A percentile compares a stretch with the other conserved stretches of the same genome.
These are phyloP conservation scores for Penicillium occitanis DNA, from an alignment of 2,329 filamentous ascomycete species.

Conservation along the genomic window DNA sequence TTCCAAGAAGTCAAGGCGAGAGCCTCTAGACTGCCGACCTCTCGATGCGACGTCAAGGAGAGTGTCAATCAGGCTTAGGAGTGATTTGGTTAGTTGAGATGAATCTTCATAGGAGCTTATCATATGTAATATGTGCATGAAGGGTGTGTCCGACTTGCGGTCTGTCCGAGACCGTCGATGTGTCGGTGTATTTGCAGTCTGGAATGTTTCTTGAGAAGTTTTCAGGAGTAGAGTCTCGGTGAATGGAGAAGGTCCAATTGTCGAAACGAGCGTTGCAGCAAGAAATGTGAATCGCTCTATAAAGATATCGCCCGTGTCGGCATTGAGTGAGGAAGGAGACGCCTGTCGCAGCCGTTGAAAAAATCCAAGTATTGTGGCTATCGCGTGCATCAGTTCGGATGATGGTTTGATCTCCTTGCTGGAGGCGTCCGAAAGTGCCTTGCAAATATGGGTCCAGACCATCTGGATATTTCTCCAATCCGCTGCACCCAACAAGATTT, in stretches of 20 bases:
- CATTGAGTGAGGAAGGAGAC: constrained; percentile 47
- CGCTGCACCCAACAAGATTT: constrained; percentile 53
- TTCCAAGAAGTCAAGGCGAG: constrained; percentile 40
- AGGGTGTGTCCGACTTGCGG: constrained; percentile 36
- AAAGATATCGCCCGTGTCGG: constrained; percentile 35
- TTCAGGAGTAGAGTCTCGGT: constrained; percentile 51
- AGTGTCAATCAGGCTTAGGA: constrained; percentile 31
- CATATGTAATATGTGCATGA: constrained; percentile 41
- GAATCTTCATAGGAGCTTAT: constrained; percentile 29
- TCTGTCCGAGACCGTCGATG: constrained; percentile 31
- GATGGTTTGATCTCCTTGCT: constrained; percentile 90
- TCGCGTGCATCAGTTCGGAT: constrained; percentile 75
- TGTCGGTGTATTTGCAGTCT: constrained; percentile 43
- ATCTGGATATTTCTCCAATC: constrained; percentile 57
- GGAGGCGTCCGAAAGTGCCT: constrained; percentile 59
- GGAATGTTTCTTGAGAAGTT: constrained; percentile 58
- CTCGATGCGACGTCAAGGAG: constrained; percentile 38
- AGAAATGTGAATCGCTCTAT: constrained; percentile 54
- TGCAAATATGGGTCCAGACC: constrained; percentile 61
- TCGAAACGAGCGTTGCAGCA: constrained; percentile 50
- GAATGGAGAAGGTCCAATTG: constrained; percentile 52
- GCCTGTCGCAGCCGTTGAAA: constrained; percentile 68
- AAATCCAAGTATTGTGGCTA: constrained; percentile 69
- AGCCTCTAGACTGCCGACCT: constrained; percentile 35
- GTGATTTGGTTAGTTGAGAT: constrained; percentile 28